Conservation (phyloP, 2,329 filamentous ascomycete species). For the Aspergillus sp. region DNA sequence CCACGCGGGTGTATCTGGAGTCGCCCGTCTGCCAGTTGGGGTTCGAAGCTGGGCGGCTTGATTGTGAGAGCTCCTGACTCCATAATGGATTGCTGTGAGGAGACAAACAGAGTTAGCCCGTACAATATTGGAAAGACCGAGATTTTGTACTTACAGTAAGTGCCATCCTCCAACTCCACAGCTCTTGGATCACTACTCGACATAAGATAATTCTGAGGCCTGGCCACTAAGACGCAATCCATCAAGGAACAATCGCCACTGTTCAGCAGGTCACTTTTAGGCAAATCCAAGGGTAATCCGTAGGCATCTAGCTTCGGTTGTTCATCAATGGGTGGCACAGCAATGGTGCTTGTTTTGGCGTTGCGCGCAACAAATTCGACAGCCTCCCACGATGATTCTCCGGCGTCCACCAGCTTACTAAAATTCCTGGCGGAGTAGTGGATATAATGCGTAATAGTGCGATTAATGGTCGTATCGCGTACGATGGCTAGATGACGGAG, state of each 20-base stretch:
- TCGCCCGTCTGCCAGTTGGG: slow-evolving; percentile 21
- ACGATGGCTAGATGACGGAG: slow-evolving; percentile 62
- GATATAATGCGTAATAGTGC: slow-evolving; percentile 56
- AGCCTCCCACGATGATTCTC: slow-evolving; percentile 59
- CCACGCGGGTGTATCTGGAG: slow-evolving; percentile 20
- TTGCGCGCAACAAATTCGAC: slow-evolving; percentile 46
- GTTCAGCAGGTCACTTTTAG: slow-evolving; percentile 41
- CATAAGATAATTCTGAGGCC: slow-evolving; percentile 39
- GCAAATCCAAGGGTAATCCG: slow-evolving; percentile 49
- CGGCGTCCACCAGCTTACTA: slow-evolving; percentile 55
- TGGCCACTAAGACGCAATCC: slow-evolving; percentile 41
- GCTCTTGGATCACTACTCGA: slow-evolving; percentile 42
- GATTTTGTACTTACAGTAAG: slow-evolving; percentile 32
- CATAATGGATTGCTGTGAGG: slow-evolving; percentile 14
- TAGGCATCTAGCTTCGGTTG: slow-evolving; percentile 49
- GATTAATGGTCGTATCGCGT: slow-evolving; percentile 55
- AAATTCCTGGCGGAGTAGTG: slow-evolving; percentile 61
- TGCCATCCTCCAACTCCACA: slow-evolving; percentile 34
- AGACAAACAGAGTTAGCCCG: neutral
- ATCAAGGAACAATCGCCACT: slow-evolving; percentile 49
- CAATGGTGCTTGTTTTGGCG: slow-evolving; percentile 33
- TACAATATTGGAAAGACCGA: neutral
- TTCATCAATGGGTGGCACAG: slow-evolving; percentile 37
- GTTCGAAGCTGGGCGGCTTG: slow-evolving; percentile 12
- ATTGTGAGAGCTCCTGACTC: slow-evolving; percentile 8